phyloP scores from a whole-genome alignment of 2,329 filamentous ascomycete genomes.

The Trichoderma sp. region DNA sequence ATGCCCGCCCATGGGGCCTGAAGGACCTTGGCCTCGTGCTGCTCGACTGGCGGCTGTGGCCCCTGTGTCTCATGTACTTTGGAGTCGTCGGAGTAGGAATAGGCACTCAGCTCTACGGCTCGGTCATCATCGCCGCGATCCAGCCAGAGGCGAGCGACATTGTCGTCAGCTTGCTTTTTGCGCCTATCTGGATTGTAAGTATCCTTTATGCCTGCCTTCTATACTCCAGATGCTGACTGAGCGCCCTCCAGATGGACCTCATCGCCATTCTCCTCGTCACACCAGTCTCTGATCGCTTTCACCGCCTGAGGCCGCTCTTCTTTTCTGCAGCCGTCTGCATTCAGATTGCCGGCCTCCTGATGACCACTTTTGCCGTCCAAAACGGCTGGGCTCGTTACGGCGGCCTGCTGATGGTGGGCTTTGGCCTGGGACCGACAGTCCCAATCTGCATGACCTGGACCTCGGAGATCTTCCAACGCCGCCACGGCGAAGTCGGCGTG shows the following conservation, averaged over 20 bases:
- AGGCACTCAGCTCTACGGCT: slow-evolving; percentile 84
- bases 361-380: slow-evolving; percentile 71
- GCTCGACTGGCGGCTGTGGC: slow-evolving; percentile 87
- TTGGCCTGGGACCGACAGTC: slow-evolving; percentile 86
- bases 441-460: slow-evolving; percentile 96
- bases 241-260: slow-evolving; percentile 69
- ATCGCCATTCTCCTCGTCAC: slow-evolving; percentile 84
- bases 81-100: slow-evolving; percentile 92
- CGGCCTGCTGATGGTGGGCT: slow-evolving; percentile 86
- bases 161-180: slow-evolving; percentile 78
- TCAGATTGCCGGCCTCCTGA: slow-evolving; percentile 79
- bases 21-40: slow-evolving; percentile 71
- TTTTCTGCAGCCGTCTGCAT: slow-evolving; percentile 76
- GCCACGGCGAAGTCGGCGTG: slow-evolving; percentile 88
- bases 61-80: slow-evolving; percentile 88
- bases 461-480: slow-evolving; percentile 83
- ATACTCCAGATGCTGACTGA: not conserved
- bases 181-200: slow-evolving; percentile 87
- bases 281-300: slow-evolving; percentile 84
- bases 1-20: slow-evolving; percentile 70
- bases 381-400: slow-evolving; percentile 84
- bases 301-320: slow-evolving; percentile 75
- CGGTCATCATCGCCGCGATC: slow-evolving; percentile 80
- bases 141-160: slow-evolving; percentile 72
- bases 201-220: not conserved